Base-by-base conservation (phyloP, 176 grass and related monocot genomes). In the Thalia dealbata region DNA sequence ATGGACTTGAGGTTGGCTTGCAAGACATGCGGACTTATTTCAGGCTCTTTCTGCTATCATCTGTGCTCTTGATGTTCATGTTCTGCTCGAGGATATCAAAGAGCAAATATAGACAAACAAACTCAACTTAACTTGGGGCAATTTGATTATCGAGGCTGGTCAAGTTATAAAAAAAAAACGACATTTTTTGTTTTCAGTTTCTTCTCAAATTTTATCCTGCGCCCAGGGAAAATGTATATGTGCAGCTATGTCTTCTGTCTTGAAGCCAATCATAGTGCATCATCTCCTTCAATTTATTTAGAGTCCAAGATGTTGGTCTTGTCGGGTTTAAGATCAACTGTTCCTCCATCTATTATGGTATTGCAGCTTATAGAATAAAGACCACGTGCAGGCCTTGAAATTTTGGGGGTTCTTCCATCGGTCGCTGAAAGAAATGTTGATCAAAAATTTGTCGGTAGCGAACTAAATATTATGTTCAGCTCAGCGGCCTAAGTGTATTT, bases 1-100 rank as follows among this genome's bases (percentile, higher is more conserved):
- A 99, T 82, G 90, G 83, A 6, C 84, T 99, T 50, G 95, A 93
- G 50, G 85, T 99, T n/a, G 87, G 90, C 43, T 78, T 99, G 81
- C 87, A 93, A 81, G 95, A 99, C 78, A 76, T 99, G 79, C 86
- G 88, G 65, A 99, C 81, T 9, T 99, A 99, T 71, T 99, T 99
- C 41, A 82, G 95, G 69, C 73, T 99, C 4, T 99, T 99, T 75
- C 80, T 99, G 76, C 70, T 99, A 51, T 99, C 95, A 1, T 90
- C 90, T 23, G 86, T 93, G 67, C 58, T 99, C 77, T 29, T 99
- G 46, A 82, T 93, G 87, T 93, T 99, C 81, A 99, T 99, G 90
- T 99, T 99, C 78, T 99, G 95, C 78, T 73, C 90, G 44, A 86
- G 95, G 76, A 99, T 99, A 75, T 82, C 83, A 72, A 99, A 84